These are phyloP conservation scores for Colletotrichum phormii DNA, from an alignment of 2,329 filamentous ascomycete genomes.

Conservation along the genomic window DNA sequence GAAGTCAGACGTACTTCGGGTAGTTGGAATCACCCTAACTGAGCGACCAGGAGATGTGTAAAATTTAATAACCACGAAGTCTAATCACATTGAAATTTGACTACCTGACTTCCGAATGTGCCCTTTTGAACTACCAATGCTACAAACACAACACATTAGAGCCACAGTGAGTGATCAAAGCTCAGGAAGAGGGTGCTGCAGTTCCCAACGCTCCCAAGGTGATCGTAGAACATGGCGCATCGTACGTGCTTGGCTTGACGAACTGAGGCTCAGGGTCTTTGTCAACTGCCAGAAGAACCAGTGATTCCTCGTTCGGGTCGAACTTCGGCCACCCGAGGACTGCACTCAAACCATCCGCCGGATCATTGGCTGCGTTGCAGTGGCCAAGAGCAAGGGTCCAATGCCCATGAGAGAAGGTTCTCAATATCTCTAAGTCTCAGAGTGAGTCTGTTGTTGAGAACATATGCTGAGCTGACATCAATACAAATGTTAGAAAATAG, in stretches of 20 bases:
- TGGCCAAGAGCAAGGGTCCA: no score
- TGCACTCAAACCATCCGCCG: slow-evolving; percentile 46
- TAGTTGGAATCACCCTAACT: neutral
- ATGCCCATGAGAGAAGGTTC: no score
- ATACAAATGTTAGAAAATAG: no score
- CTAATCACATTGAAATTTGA: neutral
- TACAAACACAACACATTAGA: rapidly evolving
- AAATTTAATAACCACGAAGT: neutral
- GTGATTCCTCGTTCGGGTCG: slow-evolving; percentile 38
- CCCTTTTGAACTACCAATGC: neutral
- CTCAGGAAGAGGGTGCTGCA: neutral
- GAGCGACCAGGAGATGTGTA: neutral
- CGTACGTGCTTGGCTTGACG: slow-evolving; percentile 42
- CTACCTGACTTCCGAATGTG: neutral
- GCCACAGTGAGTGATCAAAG: no score
- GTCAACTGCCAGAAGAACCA: slow-evolving; percentile 42
- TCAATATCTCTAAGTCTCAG: no score
- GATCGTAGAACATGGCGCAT: slow-evolving; percentile 41
- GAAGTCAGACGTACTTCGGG: neutral
- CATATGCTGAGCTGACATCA: no score
- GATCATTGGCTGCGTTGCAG: slow-evolving; percentile 43
- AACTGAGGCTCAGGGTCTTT: slow-evolving; percentile 41
- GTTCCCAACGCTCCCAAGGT: slow-evolving; percentile 40
- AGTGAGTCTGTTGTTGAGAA: no score
- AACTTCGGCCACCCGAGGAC: slow-evolving; percentile 52